Base-by-base conservation (phyloP, 2,329 filamentous ascomycete genomes). In the Magnaporthiopsis rhizophila region DNA sequence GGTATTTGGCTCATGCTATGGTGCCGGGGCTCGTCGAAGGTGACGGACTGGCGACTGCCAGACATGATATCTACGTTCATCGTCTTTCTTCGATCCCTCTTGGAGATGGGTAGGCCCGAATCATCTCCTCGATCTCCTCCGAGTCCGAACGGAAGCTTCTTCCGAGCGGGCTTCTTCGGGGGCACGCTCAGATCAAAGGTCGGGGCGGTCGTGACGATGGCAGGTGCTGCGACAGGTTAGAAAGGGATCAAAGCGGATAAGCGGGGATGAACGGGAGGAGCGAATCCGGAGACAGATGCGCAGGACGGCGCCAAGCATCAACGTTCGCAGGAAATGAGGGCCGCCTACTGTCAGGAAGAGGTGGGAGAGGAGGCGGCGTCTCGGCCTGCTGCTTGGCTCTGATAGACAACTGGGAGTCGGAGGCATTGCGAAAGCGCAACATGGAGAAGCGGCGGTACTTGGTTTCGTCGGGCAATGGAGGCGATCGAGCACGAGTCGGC, bases 161-260 rank as follows among this genome's bases (percentile, higher is more conserved):
- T 78, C 57, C 84, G 80, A 38, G 84, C 82, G 57, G 80, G 74
- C 68, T 83, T 86, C 73, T 84, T 87, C 66, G 80, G 74, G 62
- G 53, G 60, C 24, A 74, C 69, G 50, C 80, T 80, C 26, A 86
- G 73, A 62, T 89, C 84, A 69, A 87, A 84, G 11, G 92, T 95
- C 12, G 95, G 93, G 21, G 93, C 91, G 13, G 94, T 98, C 62
- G 90, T 97, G 74, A 98, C 95, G 73, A 98, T 98, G 69, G 85
- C 81, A 61, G 86, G 86, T 67, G 86, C 86, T 88, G 69, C 58
- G 60, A 58, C 62, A 60, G 64, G 66, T 69, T 69, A 74, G 74
- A 64, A 69, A 66, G 13, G 21, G 21, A 11, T 66, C 68, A 70
- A 64, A 74, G 70, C 65, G 64, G 21, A 64, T 63, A 32, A 26